Evolutionary conservation across 129 eudicot genomes (phyloP).

Genomic region (Helianthus annuus): DNA sequence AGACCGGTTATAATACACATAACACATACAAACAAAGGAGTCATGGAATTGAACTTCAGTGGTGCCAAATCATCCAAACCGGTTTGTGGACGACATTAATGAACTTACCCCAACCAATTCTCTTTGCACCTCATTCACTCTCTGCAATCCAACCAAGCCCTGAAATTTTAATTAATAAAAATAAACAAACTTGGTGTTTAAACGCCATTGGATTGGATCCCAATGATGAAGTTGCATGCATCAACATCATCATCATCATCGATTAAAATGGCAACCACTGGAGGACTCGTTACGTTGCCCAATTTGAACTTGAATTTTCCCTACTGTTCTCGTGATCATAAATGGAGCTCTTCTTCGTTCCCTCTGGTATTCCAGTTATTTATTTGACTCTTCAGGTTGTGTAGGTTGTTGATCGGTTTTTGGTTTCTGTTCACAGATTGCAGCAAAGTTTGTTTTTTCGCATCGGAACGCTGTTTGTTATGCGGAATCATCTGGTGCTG

Average conservation of each 20-base stretch:
- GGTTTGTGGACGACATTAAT: conserved; percentile 62
- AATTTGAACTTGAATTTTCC: conserved; percentile 41
- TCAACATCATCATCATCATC: conserved; percentile 23
- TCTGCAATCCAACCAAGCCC: conserved; percentile 16
- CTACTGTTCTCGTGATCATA: conserved; percentile 43
- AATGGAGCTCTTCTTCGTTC: not conserved
- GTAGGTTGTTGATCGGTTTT: not conserved
- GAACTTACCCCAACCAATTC: conserved; percentile 25
- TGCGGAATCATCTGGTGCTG: conserved; percentile 67
- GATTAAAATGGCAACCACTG: conserved; percentile 47
- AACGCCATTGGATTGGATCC: not conserved
- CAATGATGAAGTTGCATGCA: conserved; percentile 27
- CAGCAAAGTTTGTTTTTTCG: conserved; percentile 36
- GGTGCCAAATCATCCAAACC: conserved; percentile 46
- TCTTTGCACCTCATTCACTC: conserved; percentile 9
- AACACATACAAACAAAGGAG: conserved; percentile 30
- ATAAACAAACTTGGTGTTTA: conserved; percentile 7
- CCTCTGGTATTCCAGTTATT: no score
- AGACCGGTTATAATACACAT: not conserved
- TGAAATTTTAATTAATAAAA: conserved; percentile 2
- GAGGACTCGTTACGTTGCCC: conserved; percentile 52
- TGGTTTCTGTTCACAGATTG: conserved; percentile 37
- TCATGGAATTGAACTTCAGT: conserved; percentile 35
- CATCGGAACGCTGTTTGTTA: conserved; percentile 45
- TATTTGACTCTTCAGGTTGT: not conserved